phyloP scores from a whole-genome alignment of 805 yeast genomes.

The Martiniozyma abietophila region DNA sequence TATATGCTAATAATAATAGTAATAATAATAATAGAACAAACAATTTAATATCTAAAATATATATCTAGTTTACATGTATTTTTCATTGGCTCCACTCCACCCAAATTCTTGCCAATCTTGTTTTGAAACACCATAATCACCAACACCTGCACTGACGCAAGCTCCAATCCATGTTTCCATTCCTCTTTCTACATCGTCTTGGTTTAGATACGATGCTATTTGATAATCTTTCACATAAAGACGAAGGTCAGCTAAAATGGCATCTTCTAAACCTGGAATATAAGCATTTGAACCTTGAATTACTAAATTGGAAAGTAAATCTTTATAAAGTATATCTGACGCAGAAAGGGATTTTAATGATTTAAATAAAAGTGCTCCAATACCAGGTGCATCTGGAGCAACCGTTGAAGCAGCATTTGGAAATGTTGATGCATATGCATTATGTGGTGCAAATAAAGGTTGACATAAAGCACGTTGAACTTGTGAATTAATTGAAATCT shows the following conservation, averaged over 20 bases:
- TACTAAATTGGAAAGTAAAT: constrained; percentile 38
- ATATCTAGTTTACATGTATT: too few species aligned
- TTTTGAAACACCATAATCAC: constrained; percentile 51
- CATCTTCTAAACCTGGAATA: constrained; percentile 45
- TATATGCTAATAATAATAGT: too few species aligned
- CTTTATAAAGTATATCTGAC: constrained; percentile 30
- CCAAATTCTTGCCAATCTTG: constrained; percentile 62
- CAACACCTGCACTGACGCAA: constrained; percentile 49
- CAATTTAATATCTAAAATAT: too few species aligned
- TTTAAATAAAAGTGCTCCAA: constrained; percentile 35
- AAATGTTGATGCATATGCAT: constrained; percentile 24
- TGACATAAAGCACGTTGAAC: constrained; percentile 36
- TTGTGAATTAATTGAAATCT: constrained; percentile 17
- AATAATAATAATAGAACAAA: too few species aligned
- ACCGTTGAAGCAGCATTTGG: constrained; percentile 15
- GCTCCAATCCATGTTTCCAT: constrained; percentile 69
- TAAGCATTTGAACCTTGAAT: constrained; percentile 54
- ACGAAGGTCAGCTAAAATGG: constrained; percentile 46
- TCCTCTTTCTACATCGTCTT: constrained; percentile 41
- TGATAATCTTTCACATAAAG: constrained; percentile 44
- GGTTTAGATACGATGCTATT: constrained; percentile 31
- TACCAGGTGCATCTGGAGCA: constrained; percentile 43
- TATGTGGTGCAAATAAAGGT: constrained; percentile 60
- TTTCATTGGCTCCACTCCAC: constrained; percentile 21
- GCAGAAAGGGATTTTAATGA: constrained; percentile 39